Evolutionary conservation across 495 filamentous ascomycete genomes (phyloP), one percentile per base, ranked within the genome.

Genomic region (Lophiostoma macrostomum): DNA sequence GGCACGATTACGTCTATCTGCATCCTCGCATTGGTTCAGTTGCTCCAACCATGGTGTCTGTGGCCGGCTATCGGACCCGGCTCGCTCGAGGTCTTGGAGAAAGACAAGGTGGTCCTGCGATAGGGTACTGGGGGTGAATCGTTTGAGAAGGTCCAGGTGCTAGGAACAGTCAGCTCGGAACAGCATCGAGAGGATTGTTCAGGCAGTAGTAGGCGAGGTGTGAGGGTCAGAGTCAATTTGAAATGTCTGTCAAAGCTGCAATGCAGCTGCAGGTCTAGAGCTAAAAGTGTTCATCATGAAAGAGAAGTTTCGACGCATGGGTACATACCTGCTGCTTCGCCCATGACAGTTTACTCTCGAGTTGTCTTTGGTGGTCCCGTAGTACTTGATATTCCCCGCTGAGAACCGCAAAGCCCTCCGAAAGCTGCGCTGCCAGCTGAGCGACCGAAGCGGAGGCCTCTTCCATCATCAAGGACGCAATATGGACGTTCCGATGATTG

Each of bases 221-320:
- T 32, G 38, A 28, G 42, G 50, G 39, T 64, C 57, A 60, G 61
- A 64, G 44, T 54, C 30, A 64, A 36, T 57, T 62, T 46, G 56
- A 45, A 63, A 64, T 80, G 58, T 82, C 79, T 73, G 65, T 81
- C 80, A 71, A 68, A 66, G 72, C 71, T 66, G 67, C 61, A 53
- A 63, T 67, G 70, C 71, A 76, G 72, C 80, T 85, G 69, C 73
- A 80, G 82, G 79, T 86, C 81, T 85, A 85, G 81, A 85, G 81
- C 81, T 85, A 85, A 82, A 60, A 41, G 68, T 59, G 71, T 59
- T 80, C 76, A 81, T 84, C 83, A 82, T 80, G 36, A 41, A 58
- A 48, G 41, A 27, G 34, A 11, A 38, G 37, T 32, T 5, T 24
- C 13, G 22, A 42, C 1, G 45, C 20, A 25, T 29, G 2, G 6